Percentiles rank a stretch among this genome's conserved stretches.
phyloP scores from a whole-genome alignment of 2,329 filamentous ascomycete species.

The Lachnellula suecica region DNA sequence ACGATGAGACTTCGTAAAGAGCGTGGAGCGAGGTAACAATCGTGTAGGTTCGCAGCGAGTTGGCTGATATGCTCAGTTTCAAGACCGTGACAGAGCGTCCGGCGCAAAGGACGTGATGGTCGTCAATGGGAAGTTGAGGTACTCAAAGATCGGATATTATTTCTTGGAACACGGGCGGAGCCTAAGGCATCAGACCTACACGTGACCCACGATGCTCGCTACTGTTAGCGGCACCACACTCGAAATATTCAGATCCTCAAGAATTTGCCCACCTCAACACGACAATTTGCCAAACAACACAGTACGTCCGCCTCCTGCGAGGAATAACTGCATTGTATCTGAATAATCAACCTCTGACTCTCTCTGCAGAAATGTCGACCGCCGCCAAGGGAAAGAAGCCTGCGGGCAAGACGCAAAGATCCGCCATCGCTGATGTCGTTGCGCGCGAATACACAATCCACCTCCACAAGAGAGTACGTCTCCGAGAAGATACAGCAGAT shows the following conservation, averaged over 20 bases:
- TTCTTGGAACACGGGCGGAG: too few species aligned
- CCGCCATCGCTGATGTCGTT: slow-evolving; percentile 98
- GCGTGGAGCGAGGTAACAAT: not conserved
- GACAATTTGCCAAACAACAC: too few species aligned
- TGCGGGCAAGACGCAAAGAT: slow-evolving; percentile 72
- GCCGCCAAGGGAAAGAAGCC: slow-evolving; percentile 65
- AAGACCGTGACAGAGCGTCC: slow-evolving; percentile 4
- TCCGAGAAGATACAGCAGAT: slow-evolving; percentile 13
- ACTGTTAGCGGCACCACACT: too few species aligned
- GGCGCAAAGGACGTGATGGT: slow-evolving; percentile 8
- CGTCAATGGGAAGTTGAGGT: not conserved
- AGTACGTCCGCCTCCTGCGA: slow-evolving; percentile 3
- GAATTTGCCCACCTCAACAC: not conserved
- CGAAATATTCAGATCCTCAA: too few species aligned
- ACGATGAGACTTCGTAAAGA: slow-evolving; percentile 8
- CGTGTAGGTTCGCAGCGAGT: not conserved
- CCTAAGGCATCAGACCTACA: too few species aligned
- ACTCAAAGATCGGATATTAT: not conserved
- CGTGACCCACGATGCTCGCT: too few species aligned
- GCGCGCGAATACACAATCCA: slow-evolving; percentile 99
- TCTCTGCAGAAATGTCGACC: slow-evolving; percentile 64
- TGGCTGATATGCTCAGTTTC: not conserved
- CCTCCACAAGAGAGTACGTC: slow-evolving; percentile 97
- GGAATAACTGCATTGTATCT: not conserved
- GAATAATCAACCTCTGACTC: slow-evolving; percentile 26